Evolutionary conservation across 1,284 basidiomycete genomes (phyloP), one percentile per base, ranked within the genome.

Genomic region (Cutaneotrichosporon sp.): DNA sequence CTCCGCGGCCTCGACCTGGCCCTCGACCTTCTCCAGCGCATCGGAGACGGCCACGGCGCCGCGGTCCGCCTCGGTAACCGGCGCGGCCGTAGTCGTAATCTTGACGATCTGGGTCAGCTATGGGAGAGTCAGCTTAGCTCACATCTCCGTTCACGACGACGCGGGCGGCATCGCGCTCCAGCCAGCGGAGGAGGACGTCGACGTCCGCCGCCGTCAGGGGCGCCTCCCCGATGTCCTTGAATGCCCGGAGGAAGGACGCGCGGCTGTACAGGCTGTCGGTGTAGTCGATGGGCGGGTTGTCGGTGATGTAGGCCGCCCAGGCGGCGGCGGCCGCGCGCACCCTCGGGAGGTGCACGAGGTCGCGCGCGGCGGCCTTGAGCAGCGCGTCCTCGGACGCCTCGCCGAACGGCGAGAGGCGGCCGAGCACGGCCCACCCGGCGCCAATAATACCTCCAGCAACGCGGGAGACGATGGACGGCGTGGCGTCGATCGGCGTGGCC

Each of bases 391-490:
- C 87, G 29, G 42, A 47, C 31, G 53, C 58, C 84, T 85, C 47
- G 85, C 78, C 38, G 62, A 78, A 31, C 86, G 86, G 42, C 87
- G 86, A 36, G 85, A 83, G 50, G 18, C 59, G 57, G 14, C 43
- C 46, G 16, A 67, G 83, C 2, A 87, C 87, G 90, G 91, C 94
- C 87, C 89, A 92, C 1, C 94, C 80, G 0, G 92, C 91, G 22
- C 87, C 90, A 4, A 93, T 82, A 9, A 91, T 90, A 6, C 24
- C 54, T 18, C 87, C 90, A 4, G 93, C 82, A 13, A 92, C 81
- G 57, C 85, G 87, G 4, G 87, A 84, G 0, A 86, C 88, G 52
- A 92, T 82, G 80, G 85, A 89, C 4, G 87, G 85, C 0, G 87
- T 79, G 59, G 88, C 84, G 66, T 89, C 87, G 61, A 93, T 83